Percentiles rank a stretch among this genome's conserved stretches.
phyloP scores from a whole-genome alignment of 2,329 filamentous ascomycete genomes.

The Aspergillus felis region DNA sequence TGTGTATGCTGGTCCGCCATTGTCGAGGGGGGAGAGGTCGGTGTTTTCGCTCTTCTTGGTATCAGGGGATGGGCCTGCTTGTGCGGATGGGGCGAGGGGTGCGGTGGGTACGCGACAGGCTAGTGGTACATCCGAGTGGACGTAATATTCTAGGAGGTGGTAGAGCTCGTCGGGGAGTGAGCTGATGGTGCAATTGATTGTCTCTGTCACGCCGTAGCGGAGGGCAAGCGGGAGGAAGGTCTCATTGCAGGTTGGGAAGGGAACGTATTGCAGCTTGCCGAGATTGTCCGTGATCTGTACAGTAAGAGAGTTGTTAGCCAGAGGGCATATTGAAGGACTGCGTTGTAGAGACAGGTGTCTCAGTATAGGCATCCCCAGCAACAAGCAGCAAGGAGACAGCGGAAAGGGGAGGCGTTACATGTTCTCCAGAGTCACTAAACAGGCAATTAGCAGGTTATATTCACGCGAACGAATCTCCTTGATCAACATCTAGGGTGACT shows the following conservation, averaged over 20 bases:
- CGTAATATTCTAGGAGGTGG: constrained; percentile 74
- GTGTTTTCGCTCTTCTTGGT: constrained; percentile 40
- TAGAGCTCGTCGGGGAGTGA: constrained; percentile 52
- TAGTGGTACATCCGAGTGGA: constrained; percentile 91
- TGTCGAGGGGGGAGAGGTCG: constrained; percentile 32
- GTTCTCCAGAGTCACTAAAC: constrained; percentile 29
- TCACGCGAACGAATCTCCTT: not conserved
- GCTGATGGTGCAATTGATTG: constrained; percentile 55
- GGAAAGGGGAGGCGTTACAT: constrained; percentile 16
- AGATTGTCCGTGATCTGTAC: constrained; percentile 65
- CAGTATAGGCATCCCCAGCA: not conserved
- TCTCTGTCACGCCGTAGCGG: constrained; percentile 69
- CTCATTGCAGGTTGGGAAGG: constrained; percentile 87
- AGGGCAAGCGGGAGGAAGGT: constrained; percentile 78
- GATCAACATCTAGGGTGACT: constrained; percentile 29
- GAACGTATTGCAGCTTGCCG: constrained; percentile 85
- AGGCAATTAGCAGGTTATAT: not conserved
- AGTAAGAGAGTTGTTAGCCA: constrained; percentile 1
- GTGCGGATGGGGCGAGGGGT: constrained; percentile 48
- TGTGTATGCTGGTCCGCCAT: constrained; percentile 47
- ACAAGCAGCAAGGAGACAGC: not conserved
- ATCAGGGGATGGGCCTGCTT: constrained; percentile 20
- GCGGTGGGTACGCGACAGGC: constrained; percentile 83
- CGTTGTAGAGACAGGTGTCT: not conserved
- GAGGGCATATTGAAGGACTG: not conserved